phyloP scores from a whole-genome alignment of 2,329 filamentous ascomycete species.

The Cryphonectria japonica region DNA sequence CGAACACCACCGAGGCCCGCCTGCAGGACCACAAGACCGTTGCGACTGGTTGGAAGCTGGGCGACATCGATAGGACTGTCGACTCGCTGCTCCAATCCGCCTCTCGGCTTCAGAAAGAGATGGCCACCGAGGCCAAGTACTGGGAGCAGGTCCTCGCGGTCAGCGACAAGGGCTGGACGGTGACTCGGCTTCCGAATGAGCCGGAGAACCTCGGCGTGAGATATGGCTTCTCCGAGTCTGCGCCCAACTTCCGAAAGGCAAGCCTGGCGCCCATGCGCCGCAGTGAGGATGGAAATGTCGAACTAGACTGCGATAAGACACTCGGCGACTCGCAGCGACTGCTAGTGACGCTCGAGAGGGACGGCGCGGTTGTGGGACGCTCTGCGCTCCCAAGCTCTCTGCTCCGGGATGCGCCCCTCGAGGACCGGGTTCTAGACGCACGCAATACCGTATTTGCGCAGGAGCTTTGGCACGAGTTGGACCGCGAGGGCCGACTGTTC shows the following conservation, averaged over 20 bases:
- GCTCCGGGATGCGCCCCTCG: constrained; percentile 62
- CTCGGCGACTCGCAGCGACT: constrained; percentile 62
- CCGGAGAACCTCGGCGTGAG: constrained; percentile 78
- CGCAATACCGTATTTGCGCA: constrained; percentile 80
- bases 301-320: constrained; percentile 67
- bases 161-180: constrained; percentile 82
- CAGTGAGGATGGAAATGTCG: constrained; percentile 72
- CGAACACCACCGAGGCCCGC: constrained; percentile 60
- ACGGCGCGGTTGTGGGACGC: constrained; percentile 62
- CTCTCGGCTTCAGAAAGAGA: constrained; percentile 73
- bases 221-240: constrained; percentile 79
- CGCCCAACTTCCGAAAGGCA: constrained; percentile 63
- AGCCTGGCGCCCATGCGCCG: constrained; percentile 82
- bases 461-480: constrained; percentile 89
- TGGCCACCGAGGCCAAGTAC: constrained; percentile 79
- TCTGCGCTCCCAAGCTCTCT: constrained; percentile 56
- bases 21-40: constrained; percentile 60
- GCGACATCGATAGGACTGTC: constrained; percentile 75
- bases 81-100: constrained; percentile 75
- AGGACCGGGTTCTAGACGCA: constrained; percentile 72
- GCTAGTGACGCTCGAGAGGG: constrained; percentile 66
- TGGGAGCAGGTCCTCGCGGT: constrained; percentile 86
- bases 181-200: constrained; percentile 77
- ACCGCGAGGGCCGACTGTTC: constrained; percentile 76
- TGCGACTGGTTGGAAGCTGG: constrained; percentile 74